Conservation (phyloP, 305 asterid genomes). For the Rubia balearica region DNA sequence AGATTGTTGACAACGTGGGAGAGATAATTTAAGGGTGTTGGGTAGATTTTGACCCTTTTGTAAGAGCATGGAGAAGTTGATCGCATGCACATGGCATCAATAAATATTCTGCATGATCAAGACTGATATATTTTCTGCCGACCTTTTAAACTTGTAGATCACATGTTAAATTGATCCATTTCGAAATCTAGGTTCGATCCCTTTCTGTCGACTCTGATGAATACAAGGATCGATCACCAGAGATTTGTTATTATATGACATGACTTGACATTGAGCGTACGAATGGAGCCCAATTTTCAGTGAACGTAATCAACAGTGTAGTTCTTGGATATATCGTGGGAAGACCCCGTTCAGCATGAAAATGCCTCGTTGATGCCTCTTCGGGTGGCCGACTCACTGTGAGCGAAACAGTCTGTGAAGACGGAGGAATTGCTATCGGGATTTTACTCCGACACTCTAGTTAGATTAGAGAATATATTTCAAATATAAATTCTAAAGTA, state of each 20-base stretch:
- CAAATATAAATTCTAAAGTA: too few species aligned
- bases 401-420: too few species aligned
- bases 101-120: neutral
- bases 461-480: too few species aligned
- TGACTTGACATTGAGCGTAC: neutral
- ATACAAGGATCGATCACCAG: neutral
- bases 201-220: neutral
- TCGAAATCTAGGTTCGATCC: neutral
- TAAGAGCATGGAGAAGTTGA: neutral
- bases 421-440: too few species aligned
- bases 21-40: neutral
- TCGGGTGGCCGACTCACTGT: too few species aligned
- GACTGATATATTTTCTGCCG: neutral
- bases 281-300: neutral
- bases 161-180: neutral
- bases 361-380: too few species aligned
- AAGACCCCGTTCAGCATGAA: neutral
- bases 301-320: neutral
- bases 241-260: neutral
- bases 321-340: neutral
- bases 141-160: neutral
- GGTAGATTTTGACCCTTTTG: slow-evolving; percentile 4
- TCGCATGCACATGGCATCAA: neutral
- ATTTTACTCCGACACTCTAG: too few species aligned
- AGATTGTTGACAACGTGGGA: neutral